A percentile compares a stretch with the other conserved stretches of the same genome.
phyloP scores from a whole-genome alignment of 1,284 basidiomycete genomes.

The Ustilago trichophora region DNA sequence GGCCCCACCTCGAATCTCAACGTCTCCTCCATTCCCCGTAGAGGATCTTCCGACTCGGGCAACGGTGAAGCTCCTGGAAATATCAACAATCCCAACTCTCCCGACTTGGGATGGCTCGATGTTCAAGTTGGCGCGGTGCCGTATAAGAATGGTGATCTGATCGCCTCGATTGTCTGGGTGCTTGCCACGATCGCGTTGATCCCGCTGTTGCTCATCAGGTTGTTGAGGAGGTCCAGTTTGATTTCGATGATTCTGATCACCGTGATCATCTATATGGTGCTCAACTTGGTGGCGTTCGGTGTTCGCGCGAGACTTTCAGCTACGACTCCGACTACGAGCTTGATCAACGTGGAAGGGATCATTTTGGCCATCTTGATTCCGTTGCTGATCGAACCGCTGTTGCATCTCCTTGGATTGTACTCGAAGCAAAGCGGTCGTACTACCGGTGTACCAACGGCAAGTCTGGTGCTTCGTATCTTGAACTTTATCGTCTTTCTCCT shows the following conservation, averaged over 20 bases:
- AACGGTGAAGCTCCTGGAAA: constrained; percentile 43
- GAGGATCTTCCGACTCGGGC: constrained; percentile 20
- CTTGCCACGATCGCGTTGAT: constrained; percentile 43
- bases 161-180: constrained; percentile 47
- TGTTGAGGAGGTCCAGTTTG: constrained; percentile 43
- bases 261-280: constrained; percentile 36
- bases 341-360: constrained; percentile 48
- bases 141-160: constrained; percentile 54
- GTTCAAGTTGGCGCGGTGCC: constrained; percentile 44
- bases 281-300: constrained; percentile 44
- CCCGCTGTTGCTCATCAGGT: constrained; percentile 45
- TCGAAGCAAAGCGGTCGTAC: constrained; percentile 26
- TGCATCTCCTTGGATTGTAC: constrained; percentile 44
- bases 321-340: constrained; percentile 11
- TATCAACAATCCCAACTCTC: constrained; percentile 50
- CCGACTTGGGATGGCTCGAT: constrained; percentile 52
- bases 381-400: constrained; percentile 43
- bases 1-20: constrained; percentile 41
- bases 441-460: constrained; percentile 42
- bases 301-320: constrained; percentile 39
- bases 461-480: constrained; percentile 34
- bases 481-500: constrained; percentile 52
- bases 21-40: constrained; percentile 8
- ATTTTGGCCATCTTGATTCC: constrained; percentile 42
- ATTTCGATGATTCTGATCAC: constrained; percentile 49